Base-by-base conservation (phyloP, 1,284 basidiomycete species). In the Sporisorium reilianum region DNA sequence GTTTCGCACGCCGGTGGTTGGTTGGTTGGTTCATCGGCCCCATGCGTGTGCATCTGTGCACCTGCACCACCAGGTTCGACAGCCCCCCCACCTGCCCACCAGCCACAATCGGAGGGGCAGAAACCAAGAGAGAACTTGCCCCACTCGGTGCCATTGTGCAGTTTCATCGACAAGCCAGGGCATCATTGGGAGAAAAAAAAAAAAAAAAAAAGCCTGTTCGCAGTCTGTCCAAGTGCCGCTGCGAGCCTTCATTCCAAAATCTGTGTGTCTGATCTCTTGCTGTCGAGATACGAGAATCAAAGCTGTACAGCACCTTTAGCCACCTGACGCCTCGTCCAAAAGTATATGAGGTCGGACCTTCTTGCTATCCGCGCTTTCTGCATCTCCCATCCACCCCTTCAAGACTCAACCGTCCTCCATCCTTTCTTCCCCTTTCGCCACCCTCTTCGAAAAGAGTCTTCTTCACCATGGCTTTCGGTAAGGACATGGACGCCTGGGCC, bases 401-500 rank as follows among this genome's bases (percentile, higher is more conserved):
- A 55, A 30, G 49, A n/a, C 40, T 18, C 44, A 8, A 20, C 57
- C 12, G 25, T 40, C 42, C 14, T 41, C 32, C 32, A 6, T n/a
- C 52, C 48, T 51, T 23, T 28, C 26, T n/a, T 25, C n/a, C n/a
- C n/a, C 6, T 46, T 46, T 16, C 41, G 10, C 14, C 11, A 44
- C 42, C 42, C 49, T 51, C 22, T 25, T 32, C 28, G 28, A 30
- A 30, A 30, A 30, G 28, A 30, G 28, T n/a, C n/a, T n/a, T 16
- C 22, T 36, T 32, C 51, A 77, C 25, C 22, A 81, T 81, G 79
- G 70, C 70, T 71, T 80, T 79, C 75, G 79, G 79, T 64, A 55
- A 69, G 60, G 79, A 80, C 50, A 52, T 80, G 71, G 79, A 80
- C 69, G 77, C 71, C 60, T 80, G 78, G 75, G 64, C 72, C 61